These are phyloP conservation scores for Backusella tarrabulga DNA, from an alignment of 192 early-diverging fungal genomes.

Conservation along the genomic window DNA sequence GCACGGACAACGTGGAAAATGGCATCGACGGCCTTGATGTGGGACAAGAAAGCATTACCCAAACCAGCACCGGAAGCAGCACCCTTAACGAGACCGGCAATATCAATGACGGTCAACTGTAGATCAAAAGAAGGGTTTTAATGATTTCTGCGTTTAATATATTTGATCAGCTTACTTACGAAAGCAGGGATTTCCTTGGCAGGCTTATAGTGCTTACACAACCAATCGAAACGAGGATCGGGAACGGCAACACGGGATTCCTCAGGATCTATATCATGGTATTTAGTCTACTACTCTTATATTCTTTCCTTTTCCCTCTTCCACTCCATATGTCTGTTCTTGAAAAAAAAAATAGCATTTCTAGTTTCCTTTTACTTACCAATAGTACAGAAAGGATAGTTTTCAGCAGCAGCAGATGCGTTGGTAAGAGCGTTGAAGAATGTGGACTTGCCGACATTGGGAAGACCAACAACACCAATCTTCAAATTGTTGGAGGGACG, in stretches of 20 bases:
- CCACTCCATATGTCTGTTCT: neutral
- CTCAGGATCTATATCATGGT: constrained; percentile 68
- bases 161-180: constrained; percentile 30
- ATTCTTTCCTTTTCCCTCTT: neutral
- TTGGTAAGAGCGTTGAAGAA: constrained; percentile 84
- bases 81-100: constrained; percentile 97
- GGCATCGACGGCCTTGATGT: constrained; percentile 85
- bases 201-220: constrained; percentile 67
- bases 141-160: constrained; percentile 26
- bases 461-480: constrained; percentile 95
- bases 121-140: neutral
- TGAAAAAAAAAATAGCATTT: neutral
- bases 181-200: constrained; percentile 63
- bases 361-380: constrained; percentile 29
- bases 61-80: constrained; percentile 75
- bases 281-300: neutral
- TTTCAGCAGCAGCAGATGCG: constrained; percentile 74
- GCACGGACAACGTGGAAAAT: constrained; percentile 86
- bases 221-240: constrained; percentile 87
- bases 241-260: constrained; percentile 91
- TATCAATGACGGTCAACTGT: constrained; percentile 90
- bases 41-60: constrained; percentile 94
- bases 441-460: constrained; percentile 94
- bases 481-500: constrained; percentile 88
- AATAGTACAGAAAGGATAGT: constrained; percentile 98